Evolutionary conservation across 2,329 filamentous ascomycete species (phyloP).

Genomic region (Fusarium sp.): DNA sequence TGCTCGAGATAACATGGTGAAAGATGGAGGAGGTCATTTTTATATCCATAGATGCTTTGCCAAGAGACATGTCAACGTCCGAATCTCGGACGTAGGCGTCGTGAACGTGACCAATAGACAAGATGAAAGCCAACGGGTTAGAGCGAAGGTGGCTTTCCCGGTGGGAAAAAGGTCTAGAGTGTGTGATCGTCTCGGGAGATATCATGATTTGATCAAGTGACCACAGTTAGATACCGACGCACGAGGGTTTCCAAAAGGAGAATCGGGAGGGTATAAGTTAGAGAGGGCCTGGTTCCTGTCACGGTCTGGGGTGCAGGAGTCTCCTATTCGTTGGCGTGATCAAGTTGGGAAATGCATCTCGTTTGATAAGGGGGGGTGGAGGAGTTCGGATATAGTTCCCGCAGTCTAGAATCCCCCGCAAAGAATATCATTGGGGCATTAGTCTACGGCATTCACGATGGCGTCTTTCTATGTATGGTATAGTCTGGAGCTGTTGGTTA

Average conservation of each 20-base stretch:
- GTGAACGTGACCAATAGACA: background rate
- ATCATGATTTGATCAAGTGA: slow-evolving; percentile 12
- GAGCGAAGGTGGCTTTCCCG: background rate
- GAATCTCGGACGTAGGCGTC: background rate
- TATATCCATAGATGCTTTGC: background rate
- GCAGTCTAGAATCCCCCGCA: background rate
- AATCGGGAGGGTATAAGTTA: background rate
- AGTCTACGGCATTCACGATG: background rate
- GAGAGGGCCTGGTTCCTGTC: background rate
- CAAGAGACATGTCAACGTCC: background rate
- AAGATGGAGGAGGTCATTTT: background rate
- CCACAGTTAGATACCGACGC: background rate
- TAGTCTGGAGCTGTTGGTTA: background rate
- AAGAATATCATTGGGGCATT: background rate
- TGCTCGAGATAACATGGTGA: background rate
- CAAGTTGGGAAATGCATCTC: slow-evolving; percentile 1
- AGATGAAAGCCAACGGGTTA: background rate
- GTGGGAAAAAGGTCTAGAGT: background rate
- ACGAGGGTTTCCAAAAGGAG: background rate
- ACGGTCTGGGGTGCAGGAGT: background rate
- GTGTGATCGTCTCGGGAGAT: slow-evolving; percentile 1
- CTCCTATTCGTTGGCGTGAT: slow-evolving; percentile 1
- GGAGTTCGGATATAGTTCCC: slow-evolving; percentile 30
- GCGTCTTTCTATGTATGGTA: background rate
- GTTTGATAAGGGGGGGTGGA: background rate